Base-by-base conservation (phyloP, 2,329 filamentous ascomycete genomes). In the Colletotrichum spaethianum region DNA sequence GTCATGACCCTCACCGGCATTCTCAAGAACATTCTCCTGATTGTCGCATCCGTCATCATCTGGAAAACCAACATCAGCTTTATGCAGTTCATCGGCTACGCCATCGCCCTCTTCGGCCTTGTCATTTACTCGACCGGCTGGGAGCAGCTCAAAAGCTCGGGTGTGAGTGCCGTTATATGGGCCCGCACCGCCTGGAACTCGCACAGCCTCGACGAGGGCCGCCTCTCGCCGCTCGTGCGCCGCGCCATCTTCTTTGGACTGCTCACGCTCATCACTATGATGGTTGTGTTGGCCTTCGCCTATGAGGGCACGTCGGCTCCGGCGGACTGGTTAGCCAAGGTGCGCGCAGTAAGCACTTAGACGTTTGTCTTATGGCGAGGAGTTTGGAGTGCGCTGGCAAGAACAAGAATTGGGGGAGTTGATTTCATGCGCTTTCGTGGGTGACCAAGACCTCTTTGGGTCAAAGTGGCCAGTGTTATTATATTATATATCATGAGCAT, bases 1-100 rank as follows among this genome's bases (percentile, higher is more conserved):
- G 93, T 95, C 77, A 93, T 97, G 84, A 95, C 94, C 42, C 90
- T 97, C 31, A 95, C 92, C 71, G 94, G 94, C 80, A 94, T 97
- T 75, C 89, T 96, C 78, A 97, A 97, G 84, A 94, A 95, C 82
- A 95, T 97, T 73, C 90, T 97, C 70, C 91, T 97, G 67, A 93
- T 97, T 75, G 85, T 89, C 73, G 88, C 91, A 70, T 94, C 93
- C 64, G 93, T 96, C 83, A 81, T 94, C 78, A 91, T 96, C 80
- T 96, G 94, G 92, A 86, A 88, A 76, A 94, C 93, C 68, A 88
- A 90, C 40, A 92, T 96, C 78, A 88, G 91, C 26, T 79, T 83
- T 31, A 86, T 94, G 67, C 94, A 97, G 83, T 90, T 91, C 77
- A 86, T 95, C 79, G 94, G 94, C 76, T 97, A 97, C 86, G 85